These are phyloP conservation scores for Lophiostoma macrostomum DNA, from an alignment of 495 filamentous ascomycete species.

Conservation along the genomic window DNA sequence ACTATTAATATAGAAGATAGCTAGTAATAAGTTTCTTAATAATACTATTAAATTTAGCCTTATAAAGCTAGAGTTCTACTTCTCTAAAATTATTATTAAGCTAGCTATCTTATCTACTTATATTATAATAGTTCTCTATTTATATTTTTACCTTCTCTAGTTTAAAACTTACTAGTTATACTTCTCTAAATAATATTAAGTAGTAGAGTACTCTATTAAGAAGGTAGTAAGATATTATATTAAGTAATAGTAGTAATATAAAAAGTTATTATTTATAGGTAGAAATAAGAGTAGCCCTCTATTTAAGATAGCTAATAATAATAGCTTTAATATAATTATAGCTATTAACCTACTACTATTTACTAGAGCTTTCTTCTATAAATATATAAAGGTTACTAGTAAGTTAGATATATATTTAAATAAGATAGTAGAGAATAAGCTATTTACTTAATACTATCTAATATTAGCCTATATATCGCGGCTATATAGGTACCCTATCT, in stretches of 20 bases:
- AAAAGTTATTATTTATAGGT: too few species aligned
- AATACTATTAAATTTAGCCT: background rate
- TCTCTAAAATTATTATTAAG: background rate
- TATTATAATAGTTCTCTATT: background rate
- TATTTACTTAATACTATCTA: background rate
- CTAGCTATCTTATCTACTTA: background rate
- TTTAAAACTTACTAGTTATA: too few species aligned
- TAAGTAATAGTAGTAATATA: too few species aligned
- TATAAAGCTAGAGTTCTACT: background rate
- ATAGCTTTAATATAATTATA: background rate
- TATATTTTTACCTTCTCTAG: background rate
- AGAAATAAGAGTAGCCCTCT: background rate
- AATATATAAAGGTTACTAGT: background rate
- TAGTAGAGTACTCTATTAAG: too few species aligned
- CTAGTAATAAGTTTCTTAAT: slow-evolving; percentile 1
- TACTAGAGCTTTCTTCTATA: background rate
- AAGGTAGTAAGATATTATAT: too few species aligned
- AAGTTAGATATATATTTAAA: background rate
- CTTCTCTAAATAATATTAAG: too few species aligned
- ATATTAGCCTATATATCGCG: background rate
- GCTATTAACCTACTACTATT: background rate
- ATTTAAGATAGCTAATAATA: slow-evolving; percentile 3
- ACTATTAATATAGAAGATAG: background rate
- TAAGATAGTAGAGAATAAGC: background rate
- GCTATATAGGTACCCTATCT: too few species aligned